Evolutionary conservation across 306 rosid species (phyloP).

Genomic region (Fragaria vesca): DNA sequence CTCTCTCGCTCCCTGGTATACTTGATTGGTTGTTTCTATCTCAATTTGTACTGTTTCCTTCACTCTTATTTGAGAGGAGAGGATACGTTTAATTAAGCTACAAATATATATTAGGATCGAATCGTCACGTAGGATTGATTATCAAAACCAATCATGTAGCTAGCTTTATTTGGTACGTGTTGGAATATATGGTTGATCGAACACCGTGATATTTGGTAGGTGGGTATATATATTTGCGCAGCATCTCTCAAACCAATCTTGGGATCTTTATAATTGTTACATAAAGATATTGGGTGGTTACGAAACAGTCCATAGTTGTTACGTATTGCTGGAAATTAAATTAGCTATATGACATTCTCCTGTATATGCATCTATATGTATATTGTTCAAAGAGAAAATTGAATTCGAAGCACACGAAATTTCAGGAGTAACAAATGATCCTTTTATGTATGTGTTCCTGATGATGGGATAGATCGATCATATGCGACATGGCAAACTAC

Average conservation of each 20-base stretch:
- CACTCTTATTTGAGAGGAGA: background rate
- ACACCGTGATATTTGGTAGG: conserved; percentile 5
- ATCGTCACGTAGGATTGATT: background rate
- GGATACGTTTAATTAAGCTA: background rate
- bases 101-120: too few species aligned
- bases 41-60: background rate
- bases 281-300: conserved; percentile 2
- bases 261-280: background rate
- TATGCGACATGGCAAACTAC: background rate
- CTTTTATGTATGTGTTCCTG: background rate
- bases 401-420: background rate
- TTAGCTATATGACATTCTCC: background rate
- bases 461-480: background rate
- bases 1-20: background rate
- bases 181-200: background rate
- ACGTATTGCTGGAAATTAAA: conserved; percentile 5
- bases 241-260: background rate
- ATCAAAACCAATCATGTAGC: background rate
- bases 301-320: conserved; percentile 5
- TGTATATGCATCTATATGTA: background rate
- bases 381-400: background rate
- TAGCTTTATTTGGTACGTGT: background rate
- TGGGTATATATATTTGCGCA: background rate
- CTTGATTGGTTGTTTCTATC: too few species aligned
- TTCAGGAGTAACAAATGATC: background rate